Conservation (phyloP, 257 asterid species). For the Rauvolfia tetraphylla region DNA sequence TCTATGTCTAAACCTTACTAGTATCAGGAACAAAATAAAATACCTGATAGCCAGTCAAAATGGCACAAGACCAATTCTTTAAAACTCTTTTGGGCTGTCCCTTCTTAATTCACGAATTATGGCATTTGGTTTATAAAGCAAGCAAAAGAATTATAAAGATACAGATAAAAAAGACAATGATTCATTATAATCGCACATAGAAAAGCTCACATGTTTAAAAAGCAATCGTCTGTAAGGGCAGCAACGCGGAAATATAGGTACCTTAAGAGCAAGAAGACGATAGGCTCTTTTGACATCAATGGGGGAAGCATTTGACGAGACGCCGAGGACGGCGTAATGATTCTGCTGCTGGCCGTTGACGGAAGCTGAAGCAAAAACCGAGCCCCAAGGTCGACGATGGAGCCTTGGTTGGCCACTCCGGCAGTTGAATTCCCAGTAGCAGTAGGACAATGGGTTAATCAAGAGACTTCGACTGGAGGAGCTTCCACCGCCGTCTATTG, state of each 20-base stretch:
- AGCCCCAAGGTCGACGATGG: conserved; percentile 25
- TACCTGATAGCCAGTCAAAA: background rate
- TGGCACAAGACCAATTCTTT: background rate
- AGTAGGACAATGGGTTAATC: conserved; percentile 20
- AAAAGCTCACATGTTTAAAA: background rate
- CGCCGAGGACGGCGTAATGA: conserved; percentile 67
- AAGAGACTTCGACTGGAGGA: conserved; percentile 15
- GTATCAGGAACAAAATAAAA: background rate
- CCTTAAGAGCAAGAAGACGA: conserved; percentile 90
- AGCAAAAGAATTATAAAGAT: background rate
- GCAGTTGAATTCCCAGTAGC: conserved; percentile 8
- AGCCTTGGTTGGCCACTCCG: background rate
- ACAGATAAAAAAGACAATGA: background rate
- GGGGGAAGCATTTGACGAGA: conserved; percentile 52
- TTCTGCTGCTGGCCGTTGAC: conserved; percentile 39
- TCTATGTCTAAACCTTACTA: background rate
- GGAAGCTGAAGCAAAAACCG: conserved; percentile 35
- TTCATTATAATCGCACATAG: background rate
- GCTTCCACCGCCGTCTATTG: conserved; percentile 47
- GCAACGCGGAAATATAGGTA: background rate
- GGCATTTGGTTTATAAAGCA: background rate
- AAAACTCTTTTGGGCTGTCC: background rate
- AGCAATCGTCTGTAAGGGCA: background rate
- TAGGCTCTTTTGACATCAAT: conserved; percentile 65
- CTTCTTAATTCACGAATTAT: background rate